Percentiles rank a stretch among this genome's conserved stretches.
Evolutionary conservation across 1,139 yeast species (phyloP).

Genomic region (Eremothecium coryli): DNA sequence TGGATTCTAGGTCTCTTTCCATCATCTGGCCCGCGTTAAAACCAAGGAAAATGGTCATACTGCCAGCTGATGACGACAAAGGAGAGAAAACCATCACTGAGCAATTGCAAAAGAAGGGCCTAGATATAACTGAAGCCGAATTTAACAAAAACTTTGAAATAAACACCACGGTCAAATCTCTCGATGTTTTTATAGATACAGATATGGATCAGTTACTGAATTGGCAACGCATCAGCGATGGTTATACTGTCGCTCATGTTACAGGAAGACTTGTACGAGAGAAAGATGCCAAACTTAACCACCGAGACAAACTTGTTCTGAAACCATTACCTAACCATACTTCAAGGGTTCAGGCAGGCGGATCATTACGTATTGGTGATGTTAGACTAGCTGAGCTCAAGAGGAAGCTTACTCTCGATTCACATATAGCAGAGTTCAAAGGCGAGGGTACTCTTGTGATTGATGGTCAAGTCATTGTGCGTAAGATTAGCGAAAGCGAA

Average conservation of each 20-base stretch:
- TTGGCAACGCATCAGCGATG: constrained; percentile 83
- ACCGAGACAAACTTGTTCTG: constrained; percentile 20
- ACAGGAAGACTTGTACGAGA: constrained; percentile 56
- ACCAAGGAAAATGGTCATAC: constrained; percentile 62
- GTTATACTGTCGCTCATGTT: constrained; percentile 75
- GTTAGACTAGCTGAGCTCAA: constrained; percentile 75
- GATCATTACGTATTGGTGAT: constrained; percentile 72
- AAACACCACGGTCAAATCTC: constrained; percentile 57
- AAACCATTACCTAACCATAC: constrained; percentile 21
- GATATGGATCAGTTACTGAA: constrained; percentile 50
- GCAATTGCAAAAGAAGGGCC: constrained; percentile 25
- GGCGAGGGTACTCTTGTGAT: constrained; percentile 91
- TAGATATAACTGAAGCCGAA: constrained; percentile 32
- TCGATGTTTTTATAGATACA: constrained; percentile 65
- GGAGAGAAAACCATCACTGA: constrained; percentile 12
- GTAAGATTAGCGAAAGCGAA: constrained; percentile 75
- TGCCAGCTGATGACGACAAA: constrained; percentile 32
- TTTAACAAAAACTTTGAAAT: constrained; percentile 40
- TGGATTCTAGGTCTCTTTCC: constrained; percentile 73
- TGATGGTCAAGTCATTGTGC: constrained; percentile 64
- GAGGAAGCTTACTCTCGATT: constrained; percentile 46
- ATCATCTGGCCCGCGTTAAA: constrained; percentile 72
- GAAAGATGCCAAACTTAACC: constrained; percentile 18
- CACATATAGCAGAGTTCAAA: constrained; percentile 75
- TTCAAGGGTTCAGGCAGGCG: constrained; percentile 20